Evolutionary conservation across 2,329 filamentous ascomycete species (phyloP), one percentile per base, ranked within the genome.

Genomic region (Chrysoporthe deuterocubensis): DNA sequence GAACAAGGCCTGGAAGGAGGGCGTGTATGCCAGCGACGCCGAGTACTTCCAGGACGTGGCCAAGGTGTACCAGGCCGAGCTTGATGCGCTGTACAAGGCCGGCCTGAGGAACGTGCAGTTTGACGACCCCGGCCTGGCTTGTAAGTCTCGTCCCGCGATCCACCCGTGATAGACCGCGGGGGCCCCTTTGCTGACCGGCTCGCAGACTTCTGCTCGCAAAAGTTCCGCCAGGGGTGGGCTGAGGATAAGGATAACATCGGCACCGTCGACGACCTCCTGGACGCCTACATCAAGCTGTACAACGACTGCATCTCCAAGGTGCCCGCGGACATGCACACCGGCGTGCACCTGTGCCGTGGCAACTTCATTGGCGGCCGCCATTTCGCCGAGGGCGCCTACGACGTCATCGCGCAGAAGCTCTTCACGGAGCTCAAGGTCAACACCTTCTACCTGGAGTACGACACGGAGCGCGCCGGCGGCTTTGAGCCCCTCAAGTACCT

Each of bases 241-340:
- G 85, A 85, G 16, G 91, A 93, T 75, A 79, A 84, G 60, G 84
- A 89, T 73, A 93, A 94, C 76, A 85, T 85, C 64, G 87, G 89
- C 76, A 86, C 86, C 1, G 86, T 90, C 7, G 90, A 92, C 60
- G 88, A 90, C 72, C 87, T 93, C 57, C 85, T 94, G 32, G 89
- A 92, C 72, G 87, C 89, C 40, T 94, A 94, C 79, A 91, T 94
- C 76, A 83, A 85, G 70, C 87, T 92, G 71, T 94, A 94, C 83
- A 94, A 94, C 76, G 89, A 91, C 77, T 87, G 84, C 74, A 83
- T 92, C 74, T 81, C 83, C 73, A 85, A 86, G 73, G 80, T 87
- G 0, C 90, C 91, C 0, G 76, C 82, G 2, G 91, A 94, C 75
- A 87, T 94, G 83, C 91, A 93, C 78, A 85, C 92, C 2, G 92